A percentile compares a stretch with the other conserved stretches of the same genome.
Conservation (phyloP, 208 protist genomes). For the Trypanosoma cruzi region DNA sequence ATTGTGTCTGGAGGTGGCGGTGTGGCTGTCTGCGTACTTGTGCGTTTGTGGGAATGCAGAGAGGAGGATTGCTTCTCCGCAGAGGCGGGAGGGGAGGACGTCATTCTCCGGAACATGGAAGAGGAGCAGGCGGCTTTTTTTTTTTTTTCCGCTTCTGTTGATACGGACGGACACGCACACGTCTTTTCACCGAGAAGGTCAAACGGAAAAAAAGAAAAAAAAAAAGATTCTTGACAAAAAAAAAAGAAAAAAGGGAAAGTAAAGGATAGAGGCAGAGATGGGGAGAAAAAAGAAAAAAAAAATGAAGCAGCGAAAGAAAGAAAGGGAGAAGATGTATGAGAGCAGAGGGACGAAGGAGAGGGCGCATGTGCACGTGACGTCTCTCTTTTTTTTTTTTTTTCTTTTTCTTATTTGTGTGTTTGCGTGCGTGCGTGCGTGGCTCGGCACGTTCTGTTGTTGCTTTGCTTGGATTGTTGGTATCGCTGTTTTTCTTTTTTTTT, state of each 20-base stretch:
- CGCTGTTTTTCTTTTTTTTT: neutral
- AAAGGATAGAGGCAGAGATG: constrained; percentile 7
- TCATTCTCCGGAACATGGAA: neutral
- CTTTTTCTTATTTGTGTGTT: constrained; percentile 7
- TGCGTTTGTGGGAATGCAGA: neutral
- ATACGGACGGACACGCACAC: neutral
- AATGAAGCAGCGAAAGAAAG: neutral
- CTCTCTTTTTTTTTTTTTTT: constrained; percentile 5
- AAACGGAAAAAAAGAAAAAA: neutral
- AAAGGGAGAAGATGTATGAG: neutral
- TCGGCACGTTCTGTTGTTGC: neutral
- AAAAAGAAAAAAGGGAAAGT: constrained; percentile 1
- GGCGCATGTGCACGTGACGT: neutral
- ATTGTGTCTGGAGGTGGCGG: neutral
- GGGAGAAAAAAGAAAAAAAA: constrained; percentile 9
- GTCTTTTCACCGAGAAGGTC: neutral
- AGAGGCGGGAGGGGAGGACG: no score
- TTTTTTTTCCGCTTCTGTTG: neutral
- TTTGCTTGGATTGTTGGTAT: neutral
- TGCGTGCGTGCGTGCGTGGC: no score
- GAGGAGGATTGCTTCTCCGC: neutral
- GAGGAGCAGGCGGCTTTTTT: neutral
- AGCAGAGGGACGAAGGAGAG: neutral
- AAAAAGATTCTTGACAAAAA: neutral
- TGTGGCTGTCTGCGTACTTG: neutral